Percentiles rank a stretch among this genome's conserved stretches.
Conservation (phyloP, 768 basidiomycete genomes). For the Boletus barrowsii region DNA sequence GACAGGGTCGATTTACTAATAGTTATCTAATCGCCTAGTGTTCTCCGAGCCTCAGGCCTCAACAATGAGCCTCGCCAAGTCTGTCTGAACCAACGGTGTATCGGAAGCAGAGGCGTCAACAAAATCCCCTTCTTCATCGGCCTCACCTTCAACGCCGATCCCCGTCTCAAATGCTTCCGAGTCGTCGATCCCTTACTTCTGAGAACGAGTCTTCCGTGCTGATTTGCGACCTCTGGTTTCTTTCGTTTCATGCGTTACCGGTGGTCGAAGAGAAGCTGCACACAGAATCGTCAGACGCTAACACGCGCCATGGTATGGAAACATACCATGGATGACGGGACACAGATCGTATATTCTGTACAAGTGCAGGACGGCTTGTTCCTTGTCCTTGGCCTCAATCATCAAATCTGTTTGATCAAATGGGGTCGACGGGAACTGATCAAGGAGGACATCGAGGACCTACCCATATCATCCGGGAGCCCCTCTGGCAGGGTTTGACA, state of each 20-base stretch:
- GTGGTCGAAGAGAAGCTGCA: conserved; percentile 42
- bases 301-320: neutral
- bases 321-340: conserved; percentile 55
- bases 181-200: conserved; percentile 32
- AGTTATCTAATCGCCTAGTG: no score
- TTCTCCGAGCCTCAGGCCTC: no score
- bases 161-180: conserved; percentile 1
- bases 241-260: conserved; percentile 37
- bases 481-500: conserved; percentile 65
- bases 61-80: no score
- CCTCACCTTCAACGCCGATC: conserved; percentile 1
- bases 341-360: conserved; percentile 73
- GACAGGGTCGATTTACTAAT: no score
- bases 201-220: conserved; percentile 21
- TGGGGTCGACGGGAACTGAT: neutral
- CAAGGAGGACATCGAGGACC: conserved; percentile 10
- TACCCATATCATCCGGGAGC: conserved; percentile 66
- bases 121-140: neutral
- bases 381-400: conserved; percentile 94
- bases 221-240: conserved; percentile 46
- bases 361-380: conserved; percentile 87
- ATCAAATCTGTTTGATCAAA: conserved; percentile 59
- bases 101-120: neutral
- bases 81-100: no score
- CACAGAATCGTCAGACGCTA: neutral